Evolutionary conservation across 2,329 filamentous ascomycete genomes (phyloP), one percentile per base, ranked within the genome.

Genomic region (Fusarium albidum): DNA sequence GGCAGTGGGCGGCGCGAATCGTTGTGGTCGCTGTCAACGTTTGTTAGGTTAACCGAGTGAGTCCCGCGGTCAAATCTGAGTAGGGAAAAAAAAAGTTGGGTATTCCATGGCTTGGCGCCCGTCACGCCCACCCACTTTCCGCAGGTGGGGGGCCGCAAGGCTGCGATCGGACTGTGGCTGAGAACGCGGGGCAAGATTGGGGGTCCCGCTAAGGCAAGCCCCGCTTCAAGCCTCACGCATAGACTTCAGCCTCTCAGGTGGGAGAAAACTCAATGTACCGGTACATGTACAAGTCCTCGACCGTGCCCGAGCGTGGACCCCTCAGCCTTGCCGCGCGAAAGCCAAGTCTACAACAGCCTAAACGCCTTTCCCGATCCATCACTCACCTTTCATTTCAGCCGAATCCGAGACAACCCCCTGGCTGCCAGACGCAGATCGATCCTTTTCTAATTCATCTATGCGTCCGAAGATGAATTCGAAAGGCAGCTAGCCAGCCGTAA

Each of bases 111-210:
- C 52, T 45, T 38, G 27, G 34, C 44, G 33, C 27, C 32, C 40
- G 18, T 44, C 33, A 40, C 34, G 26, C 6, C 12, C 48, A 35
- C 44, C 44, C 46, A 49, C 52, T 21, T 47, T 40, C 49, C 44
- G 55, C 31, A 46, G 37, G 40, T 34, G 33, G 41, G 49, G 60
- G 54, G 31, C 32, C 37, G 39, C 45, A 47, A 62, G 55, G 50
- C 52, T 59, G 29, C 38, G 6, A 17, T n/a, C 13, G 6, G 12
- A 12, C n/a, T 57, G 60, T 63, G 57, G 60, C 60, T 63, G 45
- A 29, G 41, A 57, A 54, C 57, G 57, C 60, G 57, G 57, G 60
- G 55, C 35, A 38, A 5, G 13, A 40, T 58, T 51, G 57, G 43
- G 43, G 51, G 42, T 11, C 10, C 18, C 13, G 12, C 34, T 12